phyloP scores from a whole-genome alignment of 495 filamentous ascomycete species.

The Neurospora intermedia region DNA sequence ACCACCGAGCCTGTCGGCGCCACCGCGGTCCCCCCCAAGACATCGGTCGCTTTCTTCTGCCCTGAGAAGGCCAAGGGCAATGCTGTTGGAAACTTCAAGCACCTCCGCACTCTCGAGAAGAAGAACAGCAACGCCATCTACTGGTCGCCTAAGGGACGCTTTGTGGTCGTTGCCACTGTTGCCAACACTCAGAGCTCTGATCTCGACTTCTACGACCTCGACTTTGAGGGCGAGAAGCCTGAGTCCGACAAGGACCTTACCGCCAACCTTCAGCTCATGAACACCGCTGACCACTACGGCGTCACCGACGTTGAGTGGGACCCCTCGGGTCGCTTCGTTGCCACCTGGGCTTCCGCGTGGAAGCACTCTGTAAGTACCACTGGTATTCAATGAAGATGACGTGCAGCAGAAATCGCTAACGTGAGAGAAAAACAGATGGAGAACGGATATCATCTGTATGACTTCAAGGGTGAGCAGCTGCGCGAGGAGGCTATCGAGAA shows the following conservation, averaged over 20 bases:
- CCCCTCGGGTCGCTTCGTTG: slow-evolving; percentile 86
- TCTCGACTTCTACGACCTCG: slow-evolving; percentile 93
- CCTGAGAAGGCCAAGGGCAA: slow-evolving; percentile 80
- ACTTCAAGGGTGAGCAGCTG: slow-evolving; percentile 82
- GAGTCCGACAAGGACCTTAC: slow-evolving; percentile 88
- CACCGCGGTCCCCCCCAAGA: slow-evolving; percentile 82
- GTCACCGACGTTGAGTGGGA: slow-evolving; percentile 98
- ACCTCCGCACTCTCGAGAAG: slow-evolving; percentile 87
- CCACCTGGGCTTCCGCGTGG: slow-evolving; percentile 85
- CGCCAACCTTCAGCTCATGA: slow-evolving; percentile 89
- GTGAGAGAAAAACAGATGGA: slow-evolving; percentile 63
- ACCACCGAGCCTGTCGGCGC: slow-evolving; percentile 69
- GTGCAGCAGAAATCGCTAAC: slow-evolving; percentile 25
- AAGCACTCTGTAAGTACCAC: slow-evolving; percentile 70
- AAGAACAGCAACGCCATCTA: slow-evolving; percentile 99
- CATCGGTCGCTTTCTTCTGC: slow-evolving; percentile 88
- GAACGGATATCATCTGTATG: slow-evolving; percentile 96
- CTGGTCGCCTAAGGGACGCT: slow-evolving; percentile 96
- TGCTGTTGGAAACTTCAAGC: slow-evolving; percentile 83
- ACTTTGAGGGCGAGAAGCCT: slow-evolving; percentile 93
- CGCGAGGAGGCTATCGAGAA: slow-evolving; percentile 90
- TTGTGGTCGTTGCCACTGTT: slow-evolving; percentile 86
- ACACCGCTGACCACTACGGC: slow-evolving; percentile 87
- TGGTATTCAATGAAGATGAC: background rate
- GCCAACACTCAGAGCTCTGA: slow-evolving; percentile 87